Evolutionary conservation across 2,329 filamentous ascomycete species (phyloP).

Genomic region (Periconia macrospinosa): DNA sequence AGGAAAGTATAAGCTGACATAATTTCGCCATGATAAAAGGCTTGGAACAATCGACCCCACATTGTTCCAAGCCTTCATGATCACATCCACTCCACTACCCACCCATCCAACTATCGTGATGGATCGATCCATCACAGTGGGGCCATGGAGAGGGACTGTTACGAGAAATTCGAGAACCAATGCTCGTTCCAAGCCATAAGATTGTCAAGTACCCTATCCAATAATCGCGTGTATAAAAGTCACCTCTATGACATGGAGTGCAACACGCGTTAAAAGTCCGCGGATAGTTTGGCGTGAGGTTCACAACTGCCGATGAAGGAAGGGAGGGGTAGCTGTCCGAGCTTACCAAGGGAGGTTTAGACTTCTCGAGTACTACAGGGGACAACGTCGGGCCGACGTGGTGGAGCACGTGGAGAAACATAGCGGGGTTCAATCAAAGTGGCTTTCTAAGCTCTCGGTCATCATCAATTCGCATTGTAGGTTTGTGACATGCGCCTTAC

Average conservation of each 20-base stretch:
- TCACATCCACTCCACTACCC: background rate
- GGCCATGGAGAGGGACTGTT: background rate
- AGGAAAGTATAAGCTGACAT: background rate
- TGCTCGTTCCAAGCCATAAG: background rate
- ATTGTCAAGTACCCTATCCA: background rate
- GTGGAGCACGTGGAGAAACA: background rate
- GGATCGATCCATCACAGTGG: background rate
- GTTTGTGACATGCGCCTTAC: background rate
- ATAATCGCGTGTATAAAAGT: background rate
- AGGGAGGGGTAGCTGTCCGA: conserved; percentile 24
- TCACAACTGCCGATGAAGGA: conserved; percentile 28
- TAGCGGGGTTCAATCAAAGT: conserved; percentile 10
- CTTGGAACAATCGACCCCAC: background rate
- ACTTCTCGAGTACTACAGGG: conserved; percentile 13
- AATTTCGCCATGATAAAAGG: background rate
- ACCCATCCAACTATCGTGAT: background rate
- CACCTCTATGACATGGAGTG: background rate
- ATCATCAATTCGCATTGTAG: conserved; percentile 8
- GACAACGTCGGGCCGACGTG: conserved; percentile 15
- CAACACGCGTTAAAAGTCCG: background rate
- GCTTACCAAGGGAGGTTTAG: background rate
- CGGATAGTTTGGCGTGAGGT: background rate
- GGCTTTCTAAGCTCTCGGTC: conserved; percentile 21
- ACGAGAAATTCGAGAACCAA: background rate
- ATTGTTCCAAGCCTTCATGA: background rate